Percentiles rank a stretch among this genome's conserved stretches.
phyloP scores from a whole-genome alignment of 169 alveolate species.

The Plasmodium chabaudi region DNA sequence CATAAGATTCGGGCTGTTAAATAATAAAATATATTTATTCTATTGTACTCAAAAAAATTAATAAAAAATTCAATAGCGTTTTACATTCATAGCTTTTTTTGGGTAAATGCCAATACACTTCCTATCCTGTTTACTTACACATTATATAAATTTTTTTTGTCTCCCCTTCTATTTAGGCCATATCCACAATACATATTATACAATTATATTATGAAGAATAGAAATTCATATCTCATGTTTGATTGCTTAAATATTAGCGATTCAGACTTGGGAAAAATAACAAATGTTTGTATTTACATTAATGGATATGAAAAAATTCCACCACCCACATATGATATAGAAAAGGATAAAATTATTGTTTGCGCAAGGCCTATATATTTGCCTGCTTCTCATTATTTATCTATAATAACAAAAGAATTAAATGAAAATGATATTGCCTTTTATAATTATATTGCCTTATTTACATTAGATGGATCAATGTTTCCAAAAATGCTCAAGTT shows the following conservation, averaged over 20 bases:
- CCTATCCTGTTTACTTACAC: too few relatives aligned
- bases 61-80: too few relatives aligned
- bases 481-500: conserved; percentile 59
- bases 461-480: conserved; percentile 72
- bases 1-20: too few relatives aligned
- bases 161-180: conserved; percentile 28
- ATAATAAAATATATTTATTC: too few relatives aligned
- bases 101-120: too few relatives aligned
- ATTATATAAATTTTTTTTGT: too few relatives aligned
- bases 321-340: conserved; percentile 58
- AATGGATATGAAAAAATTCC: conserved; percentile 71
- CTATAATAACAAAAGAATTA: conserved; percentile 52
- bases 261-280: conserved; percentile 67
- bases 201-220: conserved; percentile 68
- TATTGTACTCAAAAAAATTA: too few relatives aligned
- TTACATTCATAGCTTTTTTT: too few relatives aligned
- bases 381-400: conserved; percentile 51
- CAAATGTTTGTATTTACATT: conserved; percentile 58
- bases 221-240: conserved; percentile 64
- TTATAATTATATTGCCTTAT: conserved; percentile 67
- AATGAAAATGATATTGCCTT: conserved; percentile 51
- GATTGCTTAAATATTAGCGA: conserved; percentile 62
- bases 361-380: conserved; percentile 57
- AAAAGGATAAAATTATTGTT: conserved; percentile 62
- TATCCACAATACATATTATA: conserved; percentile 59